Percentiles rank a stretch among this genome's conserved stretches.
Evolutionary conservation across 176 grass and related monocot genomes (phyloP).

Genomic region (Triticum timopheevii): DNA sequence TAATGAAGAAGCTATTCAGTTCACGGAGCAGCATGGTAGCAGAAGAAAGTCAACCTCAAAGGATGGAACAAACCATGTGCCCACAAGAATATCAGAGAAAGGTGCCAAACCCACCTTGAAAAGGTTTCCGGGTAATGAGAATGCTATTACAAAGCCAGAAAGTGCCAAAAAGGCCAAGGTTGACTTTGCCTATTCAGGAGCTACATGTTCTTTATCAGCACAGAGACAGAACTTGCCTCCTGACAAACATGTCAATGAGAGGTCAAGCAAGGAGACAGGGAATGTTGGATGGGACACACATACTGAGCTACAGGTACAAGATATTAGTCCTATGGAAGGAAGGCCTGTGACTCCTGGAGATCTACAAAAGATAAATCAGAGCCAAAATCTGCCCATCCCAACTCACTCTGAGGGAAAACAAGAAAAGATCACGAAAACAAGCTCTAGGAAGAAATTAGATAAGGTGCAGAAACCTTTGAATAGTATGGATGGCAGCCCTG

Average conservation of each 20-base stretch:
- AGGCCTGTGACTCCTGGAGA: slow-evolving; percentile 47
- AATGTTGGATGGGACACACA: slow-evolving; percentile 40
- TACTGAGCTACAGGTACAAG: slow-evolving; percentile 30
- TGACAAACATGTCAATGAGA: slow-evolving; percentile 47
- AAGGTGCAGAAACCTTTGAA: slow-evolving; percentile 47
- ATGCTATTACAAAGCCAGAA: slow-evolving; percentile 41
- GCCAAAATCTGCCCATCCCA: slow-evolving; percentile 40
- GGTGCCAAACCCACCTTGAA: slow-evolving; percentile 52
- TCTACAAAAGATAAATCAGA: slow-evolving; percentile 45
- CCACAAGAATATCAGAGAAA: slow-evolving; percentile 40
- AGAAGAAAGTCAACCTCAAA: slow-evolving; percentile 48
- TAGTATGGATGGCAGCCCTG: slow-evolving; percentile 45
- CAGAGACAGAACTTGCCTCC: slow-evolving; percentile 37
- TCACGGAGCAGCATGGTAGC: slow-evolving; percentile 36
- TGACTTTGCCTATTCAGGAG: slow-evolving; percentile 38
- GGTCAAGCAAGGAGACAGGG: slow-evolving; percentile 43
- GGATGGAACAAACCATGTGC: slow-evolving; percentile 45
- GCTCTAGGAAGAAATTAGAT: slow-evolving; percentile 53
- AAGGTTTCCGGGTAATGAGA: slow-evolving; percentile 46
- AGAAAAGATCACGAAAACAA: slow-evolving; percentile 44
- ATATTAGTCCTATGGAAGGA: slow-evolving; percentile 45
- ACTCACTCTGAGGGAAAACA: slow-evolving; percentile 42
- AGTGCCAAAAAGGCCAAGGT: slow-evolving; percentile 63
- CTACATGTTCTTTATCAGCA: slow-evolving; percentile 41
- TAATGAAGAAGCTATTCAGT: slow-evolving; percentile 39